phyloP scores from a whole-genome alignment of 1,284 basidiomycete species.

The Boletus mariae region DNA sequence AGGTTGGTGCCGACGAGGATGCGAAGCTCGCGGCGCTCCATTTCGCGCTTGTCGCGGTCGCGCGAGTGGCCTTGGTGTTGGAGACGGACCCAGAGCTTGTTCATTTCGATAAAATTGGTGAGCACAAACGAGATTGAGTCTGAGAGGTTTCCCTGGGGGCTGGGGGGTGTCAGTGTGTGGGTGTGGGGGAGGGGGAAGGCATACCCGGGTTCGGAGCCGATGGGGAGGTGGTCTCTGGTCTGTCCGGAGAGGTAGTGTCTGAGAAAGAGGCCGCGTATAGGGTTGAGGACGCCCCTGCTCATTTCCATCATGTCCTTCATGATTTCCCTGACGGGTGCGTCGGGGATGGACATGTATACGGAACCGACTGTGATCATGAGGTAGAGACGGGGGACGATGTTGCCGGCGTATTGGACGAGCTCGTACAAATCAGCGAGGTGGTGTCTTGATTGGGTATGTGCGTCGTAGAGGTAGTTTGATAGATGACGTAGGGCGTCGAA shows the following conservation, averaged over 20 bases:
- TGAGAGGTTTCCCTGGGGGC: constrained; percentile 82
- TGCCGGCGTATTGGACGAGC: constrained; percentile 93
- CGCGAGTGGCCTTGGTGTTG: constrained; percentile 95
- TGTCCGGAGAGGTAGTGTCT: constrained; percentile 94
- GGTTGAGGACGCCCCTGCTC: constrained; percentile 92
- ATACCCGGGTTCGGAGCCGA: constrained; percentile 81
- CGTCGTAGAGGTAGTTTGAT: constrained; percentile 92
- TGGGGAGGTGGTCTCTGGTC: constrained; percentile 88
- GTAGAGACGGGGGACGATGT: constrained; percentile 91
- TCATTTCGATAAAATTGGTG: constrained; percentile 98
- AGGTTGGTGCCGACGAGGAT: constrained; percentile 96
- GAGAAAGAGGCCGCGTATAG: constrained; percentile 88
- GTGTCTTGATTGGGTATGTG: constrained; percentile 83
- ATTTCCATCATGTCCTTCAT: constrained; percentile 99
- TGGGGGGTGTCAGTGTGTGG: constrained; percentile 30
- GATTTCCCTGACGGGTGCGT: constrained; percentile 94
- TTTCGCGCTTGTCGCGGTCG: constrained; percentile 91
- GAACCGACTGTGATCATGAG: constrained; percentile 98
- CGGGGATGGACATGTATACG: constrained; percentile 94
- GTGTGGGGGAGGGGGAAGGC: constrained; percentile 22
- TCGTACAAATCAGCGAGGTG: constrained; percentile 97
- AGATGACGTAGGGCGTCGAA: constrained; percentile 92
- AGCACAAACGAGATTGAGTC: constrained; percentile 93
- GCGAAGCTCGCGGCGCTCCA: constrained; percentile 88
- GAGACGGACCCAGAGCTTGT: constrained; percentile 95